phyloP scores from a whole-genome alignment of 1,284 basidiomycete species.

The Anthracocystis setariae region DNA sequence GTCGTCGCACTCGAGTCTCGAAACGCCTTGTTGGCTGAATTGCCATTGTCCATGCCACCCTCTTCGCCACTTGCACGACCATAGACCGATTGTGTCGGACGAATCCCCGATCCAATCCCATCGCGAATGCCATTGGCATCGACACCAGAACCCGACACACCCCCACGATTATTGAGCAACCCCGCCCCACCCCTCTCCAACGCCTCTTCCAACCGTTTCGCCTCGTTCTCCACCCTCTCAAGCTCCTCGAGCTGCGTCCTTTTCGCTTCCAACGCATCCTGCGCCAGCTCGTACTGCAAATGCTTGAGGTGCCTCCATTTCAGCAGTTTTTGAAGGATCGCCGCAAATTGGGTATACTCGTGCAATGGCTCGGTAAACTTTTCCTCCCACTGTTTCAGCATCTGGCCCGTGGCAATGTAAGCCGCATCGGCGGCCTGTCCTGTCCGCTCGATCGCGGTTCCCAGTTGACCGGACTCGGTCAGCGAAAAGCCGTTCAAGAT shows the following conservation, averaged over 20 bases:
- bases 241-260: constrained; percentile 87
- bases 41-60: not conserved
- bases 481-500: constrained; percentile 94
- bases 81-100: constrained; percentile 26
- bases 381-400: constrained; percentile 72
- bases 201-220: constrained; percentile 86
- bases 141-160: constrained; percentile 26
- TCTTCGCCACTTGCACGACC: constrained; percentile 37
- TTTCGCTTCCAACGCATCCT: constrained; percentile 87
- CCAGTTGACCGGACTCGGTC: constrained; percentile 79
- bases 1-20: constrained; percentile 3
- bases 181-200: constrained; percentile 70
- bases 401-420: constrained; percentile 82
- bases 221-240: constrained; percentile 91
- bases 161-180: constrained; percentile 24
- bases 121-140: constrained; percentile 50
- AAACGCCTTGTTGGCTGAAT: not conserved
- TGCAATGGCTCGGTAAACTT: constrained; percentile 94
- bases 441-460: constrained; percentile 85
- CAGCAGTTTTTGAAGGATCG: constrained; percentile 91
- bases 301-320: constrained; percentile 98
- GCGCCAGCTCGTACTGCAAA: constrained; percentile 95
- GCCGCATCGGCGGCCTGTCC: constrained; percentile 95
- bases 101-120: constrained; percentile 40
- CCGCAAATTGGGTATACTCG: constrained; percentile 93